A percentile compares a stretch with the other conserved stretches of the same genome.
Conservation (phyloP, 768 basidiomycete genomes). For the Grammothele lineata region DNA sequence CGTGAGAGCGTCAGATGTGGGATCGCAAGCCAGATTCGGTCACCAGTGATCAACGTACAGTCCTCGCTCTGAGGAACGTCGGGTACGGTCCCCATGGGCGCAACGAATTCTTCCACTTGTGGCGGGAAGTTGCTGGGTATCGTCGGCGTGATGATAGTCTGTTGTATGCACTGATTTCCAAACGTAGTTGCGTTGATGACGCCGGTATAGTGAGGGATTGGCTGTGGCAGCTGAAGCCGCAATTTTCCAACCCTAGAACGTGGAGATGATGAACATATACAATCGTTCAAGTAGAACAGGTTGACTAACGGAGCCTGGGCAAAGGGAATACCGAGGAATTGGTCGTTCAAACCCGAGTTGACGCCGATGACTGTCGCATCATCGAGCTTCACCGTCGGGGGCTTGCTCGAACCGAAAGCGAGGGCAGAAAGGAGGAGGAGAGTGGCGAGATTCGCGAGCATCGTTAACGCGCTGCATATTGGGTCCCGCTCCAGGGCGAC, state of each 20-base stretch:
- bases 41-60: too few species aligned
- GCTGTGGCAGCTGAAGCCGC: constrained; percentile 40
- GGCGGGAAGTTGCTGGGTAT: constrained; percentile 33
- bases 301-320: constrained; percentile 48
- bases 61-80: constrained; percentile 11
- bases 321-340: constrained; percentile 53
- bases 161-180: constrained; percentile 47
- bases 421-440: too few species aligned
- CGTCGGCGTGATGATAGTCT: constrained; percentile 31
- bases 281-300: constrained; percentile 18
- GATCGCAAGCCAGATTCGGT: neutral
- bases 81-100: neutral
- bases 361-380: constrained; percentile 42
- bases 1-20: neutral
- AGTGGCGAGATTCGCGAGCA: too few species aligned
- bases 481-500: too few species aligned
- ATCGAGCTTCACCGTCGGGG: constrained; percentile 38
- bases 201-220: constrained; percentile 33
- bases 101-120: constrained; percentile 22
- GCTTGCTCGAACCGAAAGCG: too few species aligned
- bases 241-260: constrained; percentile 28
- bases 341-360: constrained; percentile 26
- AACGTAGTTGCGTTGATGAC: constrained; percentile 34
- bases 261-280: neutral
- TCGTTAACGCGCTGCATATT: too few species aligned